These are phyloP conservation scores for Nemania bipapillata DNA, from an alignment of 2,329 filamentous ascomycete genomes.

Conservation along the genomic window DNA sequence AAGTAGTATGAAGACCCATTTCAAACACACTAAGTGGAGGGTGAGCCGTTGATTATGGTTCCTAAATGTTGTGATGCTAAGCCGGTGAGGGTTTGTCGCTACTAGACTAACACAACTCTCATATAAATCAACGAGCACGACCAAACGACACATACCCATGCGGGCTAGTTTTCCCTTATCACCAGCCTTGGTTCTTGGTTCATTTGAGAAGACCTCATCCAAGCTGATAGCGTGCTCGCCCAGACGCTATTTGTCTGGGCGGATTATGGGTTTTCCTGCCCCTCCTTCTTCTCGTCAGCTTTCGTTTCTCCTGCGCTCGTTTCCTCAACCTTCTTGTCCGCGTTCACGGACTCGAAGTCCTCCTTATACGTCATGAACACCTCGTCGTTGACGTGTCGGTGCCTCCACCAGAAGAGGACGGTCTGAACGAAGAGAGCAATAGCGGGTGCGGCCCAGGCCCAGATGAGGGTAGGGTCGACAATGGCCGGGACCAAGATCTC, in stretches of 20 bases:
- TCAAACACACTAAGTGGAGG: not conserved
- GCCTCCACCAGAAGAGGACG: constrained; percentile 60
- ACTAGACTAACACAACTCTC: not conserved
- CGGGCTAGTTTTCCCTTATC: not conserved
- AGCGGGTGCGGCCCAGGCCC: constrained; percentile 53
- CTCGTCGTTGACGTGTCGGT: constrained; percentile 60
- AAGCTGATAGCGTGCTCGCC: not conserved
- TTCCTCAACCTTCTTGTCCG: constrained; percentile 26
- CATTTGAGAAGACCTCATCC: not conserved
- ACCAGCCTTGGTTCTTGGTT: not conserved
- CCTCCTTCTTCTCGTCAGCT: constrained; percentile 33
- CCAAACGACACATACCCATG: not conserved
- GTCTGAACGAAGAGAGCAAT: constrained; percentile 61
- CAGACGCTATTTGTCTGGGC: constrained; percentile 2
- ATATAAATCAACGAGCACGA: not conserved
- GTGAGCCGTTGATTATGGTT: not conserved
- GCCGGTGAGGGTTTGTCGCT: not conserved
- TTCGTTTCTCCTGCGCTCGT: constrained; percentile 14
- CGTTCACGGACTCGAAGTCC: constrained; percentile 39
- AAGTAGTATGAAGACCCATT: not conserved
- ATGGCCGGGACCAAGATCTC: constrained; percentile 58
- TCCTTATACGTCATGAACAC: constrained; percentile 55
- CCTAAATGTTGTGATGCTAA: not conserved
- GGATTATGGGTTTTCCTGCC: constrained; percentile 1
- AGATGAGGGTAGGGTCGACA: constrained; percentile 58